Evolutionary conservation across 2,329 filamentous ascomycete genomes (phyloP).

Genomic region (Colletotrichum paranaense): DNA sequence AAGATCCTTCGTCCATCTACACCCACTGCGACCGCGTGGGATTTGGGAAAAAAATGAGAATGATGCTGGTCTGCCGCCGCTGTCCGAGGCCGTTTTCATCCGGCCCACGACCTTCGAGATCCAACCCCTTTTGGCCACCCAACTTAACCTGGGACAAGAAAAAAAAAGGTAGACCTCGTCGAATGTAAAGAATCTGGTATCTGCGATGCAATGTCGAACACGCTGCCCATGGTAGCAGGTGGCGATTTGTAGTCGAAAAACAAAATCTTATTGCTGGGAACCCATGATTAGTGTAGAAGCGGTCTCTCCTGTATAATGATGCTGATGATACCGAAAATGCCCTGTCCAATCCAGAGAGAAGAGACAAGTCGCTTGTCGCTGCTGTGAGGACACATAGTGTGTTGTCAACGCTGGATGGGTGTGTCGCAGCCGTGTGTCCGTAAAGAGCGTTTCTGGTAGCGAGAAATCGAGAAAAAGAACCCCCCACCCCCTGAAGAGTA

Average conservation of each 20-base stretch:
- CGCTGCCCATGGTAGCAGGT: conserved; percentile 35
- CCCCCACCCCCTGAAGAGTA: neutral
- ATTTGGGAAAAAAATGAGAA: neutral
- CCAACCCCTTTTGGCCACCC: neutral
- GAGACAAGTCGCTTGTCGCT: neutral
- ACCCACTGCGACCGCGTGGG: conserved; percentile 8
- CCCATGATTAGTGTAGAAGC: conserved; percentile 30
- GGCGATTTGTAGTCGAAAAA: conserved; percentile 18
- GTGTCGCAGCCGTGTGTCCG: neutral
- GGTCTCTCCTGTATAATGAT: conserved; percentile 14
- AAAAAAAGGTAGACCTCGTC: conserved; percentile 6
- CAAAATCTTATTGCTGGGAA: conserved; percentile 14
- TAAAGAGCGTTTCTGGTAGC: neutral
- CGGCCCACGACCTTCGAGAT: neutral
- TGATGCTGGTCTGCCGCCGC: conserved; percentile 8
- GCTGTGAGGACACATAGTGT: conserved; percentile 8
- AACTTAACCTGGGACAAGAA: neutral
- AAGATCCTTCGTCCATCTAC: neutral
- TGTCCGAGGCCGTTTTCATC: neutral
- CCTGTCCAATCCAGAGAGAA: conserved; percentile 3
- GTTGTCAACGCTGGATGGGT: conserved; percentile 2
- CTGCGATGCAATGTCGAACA: conserved; percentile 24
- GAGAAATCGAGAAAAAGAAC: neutral
- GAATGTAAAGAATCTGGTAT: conserved; percentile 20
- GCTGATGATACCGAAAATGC: conserved; percentile 13